Conservation (phyloP, 148 eudicot genomes). For the Silene conica region DNA sequence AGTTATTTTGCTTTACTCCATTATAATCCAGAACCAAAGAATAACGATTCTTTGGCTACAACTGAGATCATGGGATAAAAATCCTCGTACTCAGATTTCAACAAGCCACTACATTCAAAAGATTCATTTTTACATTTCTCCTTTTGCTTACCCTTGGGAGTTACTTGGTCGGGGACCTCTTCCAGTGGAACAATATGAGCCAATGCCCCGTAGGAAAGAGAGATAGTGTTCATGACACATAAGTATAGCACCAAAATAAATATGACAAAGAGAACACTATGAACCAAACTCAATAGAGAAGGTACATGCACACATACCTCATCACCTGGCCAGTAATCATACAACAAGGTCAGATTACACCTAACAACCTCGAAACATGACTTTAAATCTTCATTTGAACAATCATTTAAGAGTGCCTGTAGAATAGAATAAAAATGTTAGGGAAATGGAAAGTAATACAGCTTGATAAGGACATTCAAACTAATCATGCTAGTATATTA, state of each 20-base stretch:
- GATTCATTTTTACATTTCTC: neutral
- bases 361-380: conserved; percentile 62
- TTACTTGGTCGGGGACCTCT: neutral
- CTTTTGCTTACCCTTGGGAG: neutral
- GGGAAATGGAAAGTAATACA: neutral
- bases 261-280: neutral
- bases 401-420: conserved; percentile 42
- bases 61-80: no score
- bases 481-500: neutral
- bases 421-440: conserved; percentile 13
- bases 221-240: neutral
- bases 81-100: neutral
- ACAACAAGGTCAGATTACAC: conserved; percentile 75
- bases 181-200: neutral
- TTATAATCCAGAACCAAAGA: no score
- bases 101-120: neutral
- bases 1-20: no score
- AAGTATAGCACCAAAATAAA: neutral
- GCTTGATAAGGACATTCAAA: neutral
- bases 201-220: neutral
- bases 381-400: conserved; percentile 22
- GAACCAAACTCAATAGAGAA: neutral
- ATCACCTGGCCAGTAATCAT: conserved; percentile 80
- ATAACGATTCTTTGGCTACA: no score
- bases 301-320: conserved; percentile 48